Percentiles rank a stretch among this genome's conserved stretches.
Evolutionary conservation across 768 basidiomycete species (phyloP).

Genomic region (Leccinellum albellum): DNA sequence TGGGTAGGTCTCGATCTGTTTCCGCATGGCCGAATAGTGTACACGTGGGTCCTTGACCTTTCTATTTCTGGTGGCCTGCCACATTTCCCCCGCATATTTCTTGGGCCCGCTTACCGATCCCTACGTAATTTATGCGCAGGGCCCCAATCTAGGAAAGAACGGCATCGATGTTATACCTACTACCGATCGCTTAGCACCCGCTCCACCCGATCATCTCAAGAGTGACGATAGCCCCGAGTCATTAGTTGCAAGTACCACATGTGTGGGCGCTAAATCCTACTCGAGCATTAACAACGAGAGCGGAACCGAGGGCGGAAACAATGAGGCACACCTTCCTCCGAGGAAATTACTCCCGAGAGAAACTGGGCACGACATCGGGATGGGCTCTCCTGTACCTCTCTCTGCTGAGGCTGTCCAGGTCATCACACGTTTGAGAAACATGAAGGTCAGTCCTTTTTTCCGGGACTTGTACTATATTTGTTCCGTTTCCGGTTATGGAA

Average conservation of each 20-base stretch:
- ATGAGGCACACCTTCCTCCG: conserved; percentile 1
- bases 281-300: not conserved
- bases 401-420: conserved; percentile 72
- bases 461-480: not conserved
- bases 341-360: conserved; percentile 72
- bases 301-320: not conserved
- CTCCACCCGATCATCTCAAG: conserved; percentile 40
- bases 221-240: conserved; percentile 47
- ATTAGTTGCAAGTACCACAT: conserved; percentile 14
- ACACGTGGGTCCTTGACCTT: not conserved
- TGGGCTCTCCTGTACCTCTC: conserved; percentile 80
- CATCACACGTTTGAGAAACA: conserved; percentile 76
- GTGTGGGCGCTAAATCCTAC: conserved; percentile 1
- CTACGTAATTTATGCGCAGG: conserved; percentile 38
- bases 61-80: not conserved
- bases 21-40: not conserved
- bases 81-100: not conserved
- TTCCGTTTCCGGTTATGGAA: not conserved
- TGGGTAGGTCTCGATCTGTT: conserved; percentile 50
- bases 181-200: conserved; percentile 60
- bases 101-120: not conserved
- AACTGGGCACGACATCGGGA: conserved; percentile 83
- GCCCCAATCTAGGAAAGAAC: conserved; percentile 66
- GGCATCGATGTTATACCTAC: conserved; percentile 77
- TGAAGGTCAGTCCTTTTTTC: conserved; percentile 54